These are phyloP conservation scores for Cladosporium halotolerans DNA, from an alignment of 2,329 filamentous ascomycete genomes.

Conservation along the genomic window DNA sequence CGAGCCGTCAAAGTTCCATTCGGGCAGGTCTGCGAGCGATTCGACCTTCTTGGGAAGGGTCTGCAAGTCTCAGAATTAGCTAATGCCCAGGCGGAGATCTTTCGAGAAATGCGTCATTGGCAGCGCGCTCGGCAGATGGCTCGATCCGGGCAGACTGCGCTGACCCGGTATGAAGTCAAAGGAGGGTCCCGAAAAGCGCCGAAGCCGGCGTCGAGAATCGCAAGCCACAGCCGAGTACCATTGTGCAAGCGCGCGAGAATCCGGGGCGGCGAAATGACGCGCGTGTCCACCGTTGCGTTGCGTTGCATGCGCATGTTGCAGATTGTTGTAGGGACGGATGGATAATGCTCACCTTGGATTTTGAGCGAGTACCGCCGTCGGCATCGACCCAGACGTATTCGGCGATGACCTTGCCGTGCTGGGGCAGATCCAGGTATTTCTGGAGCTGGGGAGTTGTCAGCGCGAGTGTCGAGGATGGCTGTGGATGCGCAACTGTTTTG, in stretches of 20 bases:
- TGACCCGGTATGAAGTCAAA: neutral
- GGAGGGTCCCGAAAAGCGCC: conserved; percentile 6
- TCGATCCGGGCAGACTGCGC: neutral
- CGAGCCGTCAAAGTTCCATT: conserved; percentile 83
- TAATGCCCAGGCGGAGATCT: neutral
- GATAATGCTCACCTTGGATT: conserved; percentile 74
- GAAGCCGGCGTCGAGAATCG: neutral
- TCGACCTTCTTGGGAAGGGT: conserved; percentile 56
- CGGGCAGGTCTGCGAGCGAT: conserved; percentile 60
- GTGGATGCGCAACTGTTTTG: conserved; percentile 20
- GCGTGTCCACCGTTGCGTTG: neutral
- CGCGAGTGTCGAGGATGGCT: conserved; percentile 3
- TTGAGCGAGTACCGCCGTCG: conserved; percentile 77
- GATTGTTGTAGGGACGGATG: neutral
- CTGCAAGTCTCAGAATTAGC: conserved; percentile 35
- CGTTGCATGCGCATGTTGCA: neutral
- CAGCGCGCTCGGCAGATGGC: neutral
- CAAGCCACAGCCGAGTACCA: neutral
- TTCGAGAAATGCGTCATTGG: conserved; percentile 1
- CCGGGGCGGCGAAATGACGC: neutral
- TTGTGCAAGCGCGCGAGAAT: neutral
- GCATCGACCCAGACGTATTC: conserved; percentile 97
- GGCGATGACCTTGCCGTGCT: conserved; percentile 82
- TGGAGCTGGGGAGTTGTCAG: conserved; percentile 55
- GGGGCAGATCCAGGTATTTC: conserved; percentile 87